phyloP scores from a whole-genome alignment of 192 early-diverging fungal species.

The Coemansia umbellata region DNA sequence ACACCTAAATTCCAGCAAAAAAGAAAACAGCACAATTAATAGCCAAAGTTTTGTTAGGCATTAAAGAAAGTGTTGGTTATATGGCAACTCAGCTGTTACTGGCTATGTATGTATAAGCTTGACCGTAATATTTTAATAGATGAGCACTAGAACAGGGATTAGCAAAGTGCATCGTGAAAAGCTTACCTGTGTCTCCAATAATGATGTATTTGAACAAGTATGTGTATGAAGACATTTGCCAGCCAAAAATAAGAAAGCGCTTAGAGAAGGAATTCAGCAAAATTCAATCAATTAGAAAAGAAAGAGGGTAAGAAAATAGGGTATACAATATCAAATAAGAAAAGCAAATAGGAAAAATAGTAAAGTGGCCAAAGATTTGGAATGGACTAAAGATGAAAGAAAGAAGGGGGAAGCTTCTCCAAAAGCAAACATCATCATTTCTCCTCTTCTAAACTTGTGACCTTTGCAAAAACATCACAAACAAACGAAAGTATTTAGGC shows the following conservation, averaged over 20 bases:
- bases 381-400: not conserved
- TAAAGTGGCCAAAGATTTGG: conserved; percentile 1
- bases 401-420: too few relatives aligned
- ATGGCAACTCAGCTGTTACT: not conserved
- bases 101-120: too few relatives aligned
- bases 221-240: conserved; percentile 46
- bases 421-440: too few relatives aligned
- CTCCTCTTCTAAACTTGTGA: too few relatives aligned
- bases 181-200: conserved; percentile 69
- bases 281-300: conserved; percentile 8
- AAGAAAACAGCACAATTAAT: not conserved
- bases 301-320: not conserved
- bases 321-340: not conserved
- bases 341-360: not conserved
- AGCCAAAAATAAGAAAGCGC: not conserved
- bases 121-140: too few relatives aligned
- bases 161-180: not conserved
- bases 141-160: not conserved
- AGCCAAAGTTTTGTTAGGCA: not conserved
- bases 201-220: conserved; percentile 73
- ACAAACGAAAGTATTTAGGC: too few relatives aligned
- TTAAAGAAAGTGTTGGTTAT: too few relatives aligned
- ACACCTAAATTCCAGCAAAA: conserved; percentile 55
- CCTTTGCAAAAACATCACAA: too few relatives aligned
- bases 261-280: not conserved